Evolutionary conservation across 441 rosid genomes (phyloP).

Genomic region (Omphalea diandra): DNA sequence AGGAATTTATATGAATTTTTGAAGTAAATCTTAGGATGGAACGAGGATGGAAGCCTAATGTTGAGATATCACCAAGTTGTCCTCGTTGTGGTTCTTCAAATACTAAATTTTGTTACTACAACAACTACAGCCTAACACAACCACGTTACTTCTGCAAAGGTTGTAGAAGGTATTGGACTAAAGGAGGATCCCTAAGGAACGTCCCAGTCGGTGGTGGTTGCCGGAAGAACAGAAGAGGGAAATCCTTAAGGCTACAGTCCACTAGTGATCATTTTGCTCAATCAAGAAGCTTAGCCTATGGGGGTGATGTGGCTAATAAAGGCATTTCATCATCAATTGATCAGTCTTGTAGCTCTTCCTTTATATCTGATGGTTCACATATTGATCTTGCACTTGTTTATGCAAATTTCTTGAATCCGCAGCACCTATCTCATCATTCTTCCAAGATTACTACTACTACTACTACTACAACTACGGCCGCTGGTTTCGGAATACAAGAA

Average conservation of each 20-base stretch:
- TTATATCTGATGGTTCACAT: conserved; percentile 29
- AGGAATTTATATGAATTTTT: conserved; percentile 4
- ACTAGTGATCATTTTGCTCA: not conserved
- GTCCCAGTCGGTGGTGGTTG: conserved; percentile 71
- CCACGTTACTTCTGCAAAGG: conserved; percentile 75
- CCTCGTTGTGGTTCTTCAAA: conserved; percentile 70
- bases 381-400: conserved; percentile 70
- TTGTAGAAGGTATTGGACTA: conserved; percentile 76
- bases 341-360: conserved; percentile 23
- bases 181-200: conserved; percentile 65
- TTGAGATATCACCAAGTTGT: conserved; percentile 52
- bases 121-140: conserved; percentile 71
- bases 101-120: conserved; percentile 74
- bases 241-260: conserved; percentile 33
- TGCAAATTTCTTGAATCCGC: conserved; percentile 71
- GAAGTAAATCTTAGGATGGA: conserved; percentile 41
- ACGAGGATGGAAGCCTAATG: conserved; percentile 48
- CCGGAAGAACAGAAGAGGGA: conserved; percentile 54
- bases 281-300: conserved; percentile 20
- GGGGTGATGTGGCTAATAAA: conserved; percentile 14
- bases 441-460: no score
- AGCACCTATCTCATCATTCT: conserved; percentile 22
- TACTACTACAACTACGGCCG: no score
- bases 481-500: conserved; percentile 26
- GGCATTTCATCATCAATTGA: conserved; percentile 24